Evolutionary conservation across 495 filamentous ascomycete species (phyloP).

Genomic region (Clavariopsis aquatica): DNA sequence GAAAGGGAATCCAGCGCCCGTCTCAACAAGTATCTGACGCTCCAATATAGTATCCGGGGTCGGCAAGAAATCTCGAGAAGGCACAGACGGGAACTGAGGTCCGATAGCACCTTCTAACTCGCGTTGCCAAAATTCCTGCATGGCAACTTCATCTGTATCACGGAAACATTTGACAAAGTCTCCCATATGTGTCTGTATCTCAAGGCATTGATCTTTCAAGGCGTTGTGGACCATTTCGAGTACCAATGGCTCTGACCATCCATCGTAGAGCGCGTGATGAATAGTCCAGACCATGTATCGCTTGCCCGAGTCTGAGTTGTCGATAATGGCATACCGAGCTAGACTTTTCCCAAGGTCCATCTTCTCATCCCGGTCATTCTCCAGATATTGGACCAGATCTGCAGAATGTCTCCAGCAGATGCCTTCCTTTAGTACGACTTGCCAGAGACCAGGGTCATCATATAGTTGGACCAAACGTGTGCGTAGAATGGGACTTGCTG

Average conservation of each 20-base stretch:
- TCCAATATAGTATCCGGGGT: no score
- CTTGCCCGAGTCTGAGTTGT: no score
- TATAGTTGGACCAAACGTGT: background rate
- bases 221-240: background rate
- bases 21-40: no score
- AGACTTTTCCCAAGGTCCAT: no score
- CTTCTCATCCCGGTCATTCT: no score
- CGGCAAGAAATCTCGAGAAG: no score
- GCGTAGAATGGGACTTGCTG: background rate
- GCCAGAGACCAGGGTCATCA: background rate
- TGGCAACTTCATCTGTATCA: background rate
- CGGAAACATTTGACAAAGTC: background rate
- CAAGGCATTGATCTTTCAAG: background rate
- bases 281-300: conserved; percentile 46
- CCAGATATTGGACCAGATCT: background rate
- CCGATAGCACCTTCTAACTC: no score
- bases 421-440: background rate
- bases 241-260: conserved; percentile 50
- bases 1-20: no score
- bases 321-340: no score
- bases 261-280: conserved; percentile 69
- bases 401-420: background rate
- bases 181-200: background rate
- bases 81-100: no score
- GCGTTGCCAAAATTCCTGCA: no score